Evolutionary conservation across 2,329 filamentous ascomycete species (phyloP).

Genomic region (Aureobasidium sp.): DNA sequence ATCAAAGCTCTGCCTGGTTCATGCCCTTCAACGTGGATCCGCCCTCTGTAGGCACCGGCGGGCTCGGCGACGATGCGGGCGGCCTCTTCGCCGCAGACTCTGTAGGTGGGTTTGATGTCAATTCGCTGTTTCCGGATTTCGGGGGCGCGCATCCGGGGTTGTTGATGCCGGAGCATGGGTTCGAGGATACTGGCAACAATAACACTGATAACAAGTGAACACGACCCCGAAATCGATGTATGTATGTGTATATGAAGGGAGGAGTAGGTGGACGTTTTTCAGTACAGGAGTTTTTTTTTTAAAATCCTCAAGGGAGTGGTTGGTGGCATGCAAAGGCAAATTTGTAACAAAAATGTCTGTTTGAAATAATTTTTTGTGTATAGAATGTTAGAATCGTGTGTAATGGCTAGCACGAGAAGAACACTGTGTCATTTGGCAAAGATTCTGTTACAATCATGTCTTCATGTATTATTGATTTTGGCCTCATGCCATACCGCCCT

Average conservation of each 20-base stretch:
- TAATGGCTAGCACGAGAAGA: neutral
- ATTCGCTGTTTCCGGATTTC: constrained; percentile 19
- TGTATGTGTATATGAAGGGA: neutral
- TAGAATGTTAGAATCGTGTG: neutral
- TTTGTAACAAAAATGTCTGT: neutral
- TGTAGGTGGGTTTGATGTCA: constrained; percentile 26
- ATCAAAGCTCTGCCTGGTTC: constrained; percentile 69
- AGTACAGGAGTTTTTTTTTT: neutral
- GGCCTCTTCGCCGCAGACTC: constrained; percentile 18
- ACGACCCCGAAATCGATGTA: neutral
- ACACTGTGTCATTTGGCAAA: no score
- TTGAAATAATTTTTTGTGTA: neutral
- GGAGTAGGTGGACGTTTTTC: no score
- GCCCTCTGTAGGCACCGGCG: constrained; percentile 40
- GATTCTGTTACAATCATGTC: no score
- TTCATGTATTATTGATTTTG: no score
- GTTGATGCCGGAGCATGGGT: constrained; percentile 9
- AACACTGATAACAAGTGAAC: neutral
- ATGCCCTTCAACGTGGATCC: constrained; percentile 89
- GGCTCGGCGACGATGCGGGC: constrained; percentile 18
- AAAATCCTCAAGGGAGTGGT: no score
- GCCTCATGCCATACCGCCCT: no score
- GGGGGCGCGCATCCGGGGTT: constrained; percentile 17
- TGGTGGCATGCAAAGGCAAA: neutral
- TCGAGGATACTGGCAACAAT: neutral